A percentile compares a stretch with the other conserved stretches of the same genome.
These are phyloP conservation scores for Termitomyces sp. DNA, from an alignment of 768 basidiomycete species.

Conservation along the genomic window DNA sequence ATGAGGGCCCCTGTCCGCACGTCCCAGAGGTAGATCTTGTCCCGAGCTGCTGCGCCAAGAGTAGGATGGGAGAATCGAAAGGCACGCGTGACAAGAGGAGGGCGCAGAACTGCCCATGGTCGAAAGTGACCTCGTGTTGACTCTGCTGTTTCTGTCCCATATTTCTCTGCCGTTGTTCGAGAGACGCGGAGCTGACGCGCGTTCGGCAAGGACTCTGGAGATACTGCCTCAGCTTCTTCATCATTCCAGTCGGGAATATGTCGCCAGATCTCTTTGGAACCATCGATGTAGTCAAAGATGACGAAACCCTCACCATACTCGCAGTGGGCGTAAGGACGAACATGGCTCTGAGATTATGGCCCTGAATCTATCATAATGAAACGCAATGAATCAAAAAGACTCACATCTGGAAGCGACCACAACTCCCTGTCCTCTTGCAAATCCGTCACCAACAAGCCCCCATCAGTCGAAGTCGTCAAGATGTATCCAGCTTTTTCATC, in stretches of 20 bases:
- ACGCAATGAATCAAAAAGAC: slow-evolving; percentile 13
- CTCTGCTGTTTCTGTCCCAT: neutral
- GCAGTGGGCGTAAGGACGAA: slow-evolving; percentile 58
- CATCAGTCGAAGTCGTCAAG: slow-evolving; percentile 51
- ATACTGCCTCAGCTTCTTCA: slow-evolving; percentile 13
- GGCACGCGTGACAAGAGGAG: slow-evolving; percentile 44
- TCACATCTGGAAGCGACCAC: slow-evolving; percentile 62
- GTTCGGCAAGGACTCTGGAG: slow-evolving; percentile 29
- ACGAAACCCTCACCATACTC: slow-evolving; percentile 74
- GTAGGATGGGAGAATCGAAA: slow-evolving; percentile 70
- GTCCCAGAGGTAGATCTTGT: slow-evolving; percentile 59
- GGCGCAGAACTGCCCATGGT: slow-evolving; percentile 55
- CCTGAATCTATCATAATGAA: slow-evolving; percentile 2
- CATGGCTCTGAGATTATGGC: slow-evolving; percentile 36
- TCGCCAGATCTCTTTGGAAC: slow-evolving; percentile 72
- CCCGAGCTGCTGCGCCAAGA: slow-evolving; percentile 45
- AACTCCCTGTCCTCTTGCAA: slow-evolving; percentile 43
- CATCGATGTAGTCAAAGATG: slow-evolving; percentile 59
- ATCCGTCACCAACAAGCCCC: slow-evolving; percentile 60
- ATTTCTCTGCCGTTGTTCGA: neutral
- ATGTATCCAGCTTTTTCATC: slow-evolving; percentile 60
- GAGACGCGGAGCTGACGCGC: slow-evolving; percentile 18
- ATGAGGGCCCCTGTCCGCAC: slow-evolving; percentile 46
- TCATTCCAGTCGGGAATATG: slow-evolving; percentile 30
- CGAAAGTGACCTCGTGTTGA: slow-evolving; percentile 47